Base-by-base conservation (phyloP, 257 asterid species). In the Linderniella brevidens region DNA sequence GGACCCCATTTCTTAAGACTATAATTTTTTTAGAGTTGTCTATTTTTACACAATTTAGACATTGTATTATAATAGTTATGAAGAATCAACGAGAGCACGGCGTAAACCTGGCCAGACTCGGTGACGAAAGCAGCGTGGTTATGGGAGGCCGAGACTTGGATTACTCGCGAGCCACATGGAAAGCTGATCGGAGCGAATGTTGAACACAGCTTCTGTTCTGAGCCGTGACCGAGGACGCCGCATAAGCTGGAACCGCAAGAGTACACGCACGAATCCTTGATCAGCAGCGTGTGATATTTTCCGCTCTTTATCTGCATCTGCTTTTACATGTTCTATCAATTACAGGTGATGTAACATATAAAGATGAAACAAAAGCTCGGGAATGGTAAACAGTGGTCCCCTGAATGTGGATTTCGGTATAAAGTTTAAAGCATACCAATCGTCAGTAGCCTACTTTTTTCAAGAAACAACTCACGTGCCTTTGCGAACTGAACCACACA, bases 221-320 rank as follows among this genome's bases (percentile, higher is more conserved):
- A 69, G 54, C 95, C 95, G 57, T 83, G 95, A 63, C 95, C 93
- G 63, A 83, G 95, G 57, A 83, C 93, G 14, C 95, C 95, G 17
- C 93, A 83, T 58, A 83, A 64, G 68, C 92, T 74, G 61, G 94
- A 83, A 49, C 94, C 94, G 47, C 93, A 79, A 32, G 93, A 83
- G 72, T 77, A 83, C 18, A 67, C 95, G 11, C 56, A 69, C 46
- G 62, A 66, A 48, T 75, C 68, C 13, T 68, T 70, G 68, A 83
- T 71, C 77, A 83, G 70, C 78, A 83, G 61, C 0, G 90, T 80
- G 63, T 83, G 95, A 69, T 77, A 80, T 60, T 81, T 72, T 58
- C 95, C 95, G 13, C 84, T 74, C 65, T 69, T 83, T 47, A 83
- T 80, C 71, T 83, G 93, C 95, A 80, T 80, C 93, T 83, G 93